Base-by-base conservation (phyloP, 495 filamentous ascomycete species). In the Rostrohypoxylon terebratum region DNA sequence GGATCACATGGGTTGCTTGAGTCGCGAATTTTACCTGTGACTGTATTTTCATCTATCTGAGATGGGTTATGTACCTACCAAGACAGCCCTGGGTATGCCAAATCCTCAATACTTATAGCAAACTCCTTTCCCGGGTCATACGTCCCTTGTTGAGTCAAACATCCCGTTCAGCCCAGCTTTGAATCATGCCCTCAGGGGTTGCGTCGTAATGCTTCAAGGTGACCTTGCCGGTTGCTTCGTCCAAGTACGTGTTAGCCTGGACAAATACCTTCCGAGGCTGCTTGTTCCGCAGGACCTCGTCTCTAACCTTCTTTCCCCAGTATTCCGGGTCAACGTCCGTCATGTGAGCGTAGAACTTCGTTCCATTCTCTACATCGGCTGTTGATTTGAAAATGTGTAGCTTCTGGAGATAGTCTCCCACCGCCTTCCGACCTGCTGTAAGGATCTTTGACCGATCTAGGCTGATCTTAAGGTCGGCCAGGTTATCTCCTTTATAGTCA, bases 181-280 rank as follows among this genome's bases (percentile, higher is more conserved):
- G 86, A 59, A 99, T 93, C 84, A 99, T 87, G 7, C 95, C 95
- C 77, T 96, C 90, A 8, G 89, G 82, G 0, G 88, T 93, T 0
- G 94, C 87, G 73, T 97, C 95, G 83, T 99, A 99, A 81, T 99
- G 93, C 81, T 89, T 93, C 79, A 97, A 78, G 20, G 81, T 87
- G 16, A 97, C 93, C 79, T 88, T 86, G 38, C 92, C 93, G 11
- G 90, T 91, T 4, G 80, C 80, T 58, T 90, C 85, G 16, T 88
- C 83, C 53, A 93, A 78, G 45, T 87, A 81, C 7, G 96, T 98
- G 82, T 97, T 99, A 36, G 92, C 93, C 82, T 97, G 94, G 16
- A 99, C 94, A 81, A 97, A 98, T 44, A 97, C 91, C 85, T 98
- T 99, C 63, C 96, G 86, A 38, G 96, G 94, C 72, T 93, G 90